Evolutionary conservation across 208 protist genomes (phyloP).

Genomic region (Crithidia thermophila): DNA sequence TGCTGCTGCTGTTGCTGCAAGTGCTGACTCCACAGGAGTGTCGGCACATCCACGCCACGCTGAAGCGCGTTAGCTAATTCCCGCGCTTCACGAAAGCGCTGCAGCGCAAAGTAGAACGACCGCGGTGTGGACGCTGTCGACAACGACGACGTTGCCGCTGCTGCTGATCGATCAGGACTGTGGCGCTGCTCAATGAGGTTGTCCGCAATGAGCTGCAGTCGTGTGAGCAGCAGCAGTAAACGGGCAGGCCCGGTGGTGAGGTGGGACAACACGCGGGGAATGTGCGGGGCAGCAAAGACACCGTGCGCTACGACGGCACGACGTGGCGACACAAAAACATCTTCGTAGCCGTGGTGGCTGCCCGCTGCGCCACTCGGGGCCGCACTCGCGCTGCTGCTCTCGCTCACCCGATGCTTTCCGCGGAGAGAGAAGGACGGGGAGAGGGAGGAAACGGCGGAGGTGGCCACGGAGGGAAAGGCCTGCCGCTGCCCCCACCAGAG

Average conservation of each 20-base stretch:
- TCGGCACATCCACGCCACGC: constrained; percentile 17
- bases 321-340: too few relatives aligned
- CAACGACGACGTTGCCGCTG: too few relatives aligned
- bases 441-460: background rate
- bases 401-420: background rate
- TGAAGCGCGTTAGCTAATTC: constrained; percentile 19
- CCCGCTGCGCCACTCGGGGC: background rate
- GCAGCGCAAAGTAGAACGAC: constrained; percentile 17
- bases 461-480: background rate
- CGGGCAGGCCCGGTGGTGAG: constrained; percentile 32
- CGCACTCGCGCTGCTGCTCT: background rate
- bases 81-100: constrained; percentile 24
- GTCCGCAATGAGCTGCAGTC: constrained; percentile 39
- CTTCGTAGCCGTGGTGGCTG: too few relatives aligned
- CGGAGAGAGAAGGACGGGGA: too few relatives aligned
- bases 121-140: too few relatives aligned
- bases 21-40: constrained; percentile 15
- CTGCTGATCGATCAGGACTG: too few relatives aligned
- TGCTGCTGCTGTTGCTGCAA: constrained; percentile 16
- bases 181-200: constrained; percentile 22
- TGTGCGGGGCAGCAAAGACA: constrained; percentile 13
- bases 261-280: constrained; percentile 28
- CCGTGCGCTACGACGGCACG: too few relatives aligned
- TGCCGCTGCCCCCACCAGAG: background rate
- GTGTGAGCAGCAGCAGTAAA: constrained; percentile 40